phyloP scores from a whole-genome alignment of 2,329 filamentous ascomycete species.

The Fusarium luffae region DNA sequence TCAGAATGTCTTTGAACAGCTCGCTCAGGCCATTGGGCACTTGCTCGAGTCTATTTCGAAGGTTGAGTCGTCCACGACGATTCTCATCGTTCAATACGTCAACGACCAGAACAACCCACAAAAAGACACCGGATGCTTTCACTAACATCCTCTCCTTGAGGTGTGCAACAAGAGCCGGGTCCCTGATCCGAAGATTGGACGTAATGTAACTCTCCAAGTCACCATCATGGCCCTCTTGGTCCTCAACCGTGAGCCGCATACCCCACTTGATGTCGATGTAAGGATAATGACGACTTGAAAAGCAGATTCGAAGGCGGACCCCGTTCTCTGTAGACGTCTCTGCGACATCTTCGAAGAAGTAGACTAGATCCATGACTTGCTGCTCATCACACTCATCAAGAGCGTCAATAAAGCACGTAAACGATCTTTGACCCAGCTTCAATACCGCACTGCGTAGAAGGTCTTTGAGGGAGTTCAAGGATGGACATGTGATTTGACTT shows the following conservation, averaged over 20 bases:
- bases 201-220: slow-evolving; percentile 45
- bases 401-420: slow-evolving; percentile 53
- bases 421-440: rapidly evolving
- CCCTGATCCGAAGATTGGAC: slow-evolving; percentile 6
- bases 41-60: slow-evolving; percentile 47
- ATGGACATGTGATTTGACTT: rapidly evolving
- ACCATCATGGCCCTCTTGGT: slow-evolving; percentile 34
- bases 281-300: slow-evolving; percentile 62
- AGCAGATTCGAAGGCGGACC: slow-evolving; percentile 50
- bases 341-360: slow-evolving; percentile 54
- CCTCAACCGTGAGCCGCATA: slow-evolving; percentile 43
- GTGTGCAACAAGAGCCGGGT: rapidly evolving
- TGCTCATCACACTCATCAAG: slow-evolving; percentile 61
- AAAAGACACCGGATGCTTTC: slow-evolving; percentile 57
- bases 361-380: slow-evolving; percentile 55
- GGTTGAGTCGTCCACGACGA: slow-evolving; percentile 38
- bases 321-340: slow-evolving; percentile 6
- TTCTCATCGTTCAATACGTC: slow-evolving; percentile 53
- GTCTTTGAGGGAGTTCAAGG: neutral
- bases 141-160: slow-evolving; percentile 43
- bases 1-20: slow-evolving; percentile 64
- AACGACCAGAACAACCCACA: slow-evolving; percentile 57
- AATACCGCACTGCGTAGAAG: neutral
- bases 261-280: slow-evolving; percentile 50
- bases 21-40: slow-evolving; percentile 55